phyloP scores from a whole-genome alignment of 1,284 basidiomycete species.

The Ceratobasidium sp. region DNA sequence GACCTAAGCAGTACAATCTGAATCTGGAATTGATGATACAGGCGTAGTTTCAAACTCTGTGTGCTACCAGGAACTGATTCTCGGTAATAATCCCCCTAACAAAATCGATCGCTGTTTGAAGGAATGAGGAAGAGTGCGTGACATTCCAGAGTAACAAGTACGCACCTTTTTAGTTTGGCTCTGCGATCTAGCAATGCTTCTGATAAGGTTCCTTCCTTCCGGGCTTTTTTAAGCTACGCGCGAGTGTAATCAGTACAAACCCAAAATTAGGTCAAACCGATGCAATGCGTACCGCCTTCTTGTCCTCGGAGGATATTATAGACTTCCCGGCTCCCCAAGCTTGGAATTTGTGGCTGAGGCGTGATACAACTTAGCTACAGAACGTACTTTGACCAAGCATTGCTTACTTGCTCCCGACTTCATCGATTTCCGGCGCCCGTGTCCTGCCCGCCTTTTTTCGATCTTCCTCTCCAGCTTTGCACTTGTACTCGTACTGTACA shows the following conservation, averaged over 20 bases:
- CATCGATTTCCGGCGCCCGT: conserved; percentile 63
- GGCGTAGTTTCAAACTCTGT: too few species aligned
- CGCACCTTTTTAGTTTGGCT: conserved; percentile 89
- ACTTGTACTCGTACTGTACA: conserved; percentile 89
- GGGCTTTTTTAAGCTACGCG: conserved; percentile 78
- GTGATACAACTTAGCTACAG: too few species aligned
- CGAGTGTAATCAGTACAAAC: conserved; percentile 37
- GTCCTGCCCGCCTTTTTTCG: conserved; percentile 71
- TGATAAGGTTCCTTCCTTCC: conserved; percentile 85
- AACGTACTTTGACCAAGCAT: conserved; percentile 32
- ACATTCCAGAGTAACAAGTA: conserved; percentile 37
- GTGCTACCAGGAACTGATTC: neutral
- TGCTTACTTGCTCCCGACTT: conserved; percentile 72
- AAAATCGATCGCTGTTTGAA: conserved; percentile 28
- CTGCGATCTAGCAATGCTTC: conserved; percentile 90
- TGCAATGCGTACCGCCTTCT: conserved; percentile 63
- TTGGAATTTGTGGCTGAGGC: conserved; percentile 83
- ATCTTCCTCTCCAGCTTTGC: conserved; percentile 83
- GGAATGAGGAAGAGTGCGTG: neutral
- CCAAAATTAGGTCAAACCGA: conserved; percentile 28
- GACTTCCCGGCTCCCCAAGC: conserved; percentile 86
- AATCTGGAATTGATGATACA: too few species aligned
- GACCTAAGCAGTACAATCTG: too few species aligned
- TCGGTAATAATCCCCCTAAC: neutral
- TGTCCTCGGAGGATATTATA: conserved; percentile 73